phyloP scores from a whole-genome alignment of 2,329 filamentous ascomycete species.

The Verticillium longisporum region DNA sequence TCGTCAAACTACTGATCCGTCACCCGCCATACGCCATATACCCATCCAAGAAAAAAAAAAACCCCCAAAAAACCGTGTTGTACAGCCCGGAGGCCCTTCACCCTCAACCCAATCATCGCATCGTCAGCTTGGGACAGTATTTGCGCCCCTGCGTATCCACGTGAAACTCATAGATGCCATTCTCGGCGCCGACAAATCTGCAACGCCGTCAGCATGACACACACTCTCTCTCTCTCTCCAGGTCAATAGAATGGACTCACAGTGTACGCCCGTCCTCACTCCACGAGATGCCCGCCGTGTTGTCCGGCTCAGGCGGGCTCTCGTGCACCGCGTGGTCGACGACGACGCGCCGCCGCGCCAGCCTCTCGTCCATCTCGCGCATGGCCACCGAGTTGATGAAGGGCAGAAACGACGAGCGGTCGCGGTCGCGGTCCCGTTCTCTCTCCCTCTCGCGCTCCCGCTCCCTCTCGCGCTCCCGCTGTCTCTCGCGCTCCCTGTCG shows the following conservation, averaged over 20 bases:
- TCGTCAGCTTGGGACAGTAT: constrained; percentile 45
- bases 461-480: not conserved
- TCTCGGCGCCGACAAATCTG: constrained; percentile 59
- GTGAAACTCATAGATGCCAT: constrained; percentile 69
- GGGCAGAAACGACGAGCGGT: constrained; percentile 28
- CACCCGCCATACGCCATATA: not conserved
- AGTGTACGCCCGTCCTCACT: constrained; percentile 52
- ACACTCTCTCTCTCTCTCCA: too few relatives aligned
- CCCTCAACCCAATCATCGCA: constrained; percentile 31
- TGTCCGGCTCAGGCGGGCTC: constrained; percentile 40
- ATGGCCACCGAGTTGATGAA: constrained; percentile 27
- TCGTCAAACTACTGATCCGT: not conserved
- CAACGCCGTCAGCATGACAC: constrained; percentile 12
- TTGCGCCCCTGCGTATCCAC: constrained; percentile 59
- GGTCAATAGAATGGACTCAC: constrained; percentile 35
- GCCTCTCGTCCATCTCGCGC: constrained; percentile 20
- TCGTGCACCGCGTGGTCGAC: constrained; percentile 34
- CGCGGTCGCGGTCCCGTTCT: constrained; percentile 10
- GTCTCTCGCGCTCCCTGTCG: not conserved
- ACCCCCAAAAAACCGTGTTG: not conserved
- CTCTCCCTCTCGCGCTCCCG: not conserved
- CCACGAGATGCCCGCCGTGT: constrained; percentile 57
- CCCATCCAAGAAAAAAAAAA: not conserved
- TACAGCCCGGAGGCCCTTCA: not conserved
- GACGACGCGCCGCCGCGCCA: constrained; percentile 15